Conservation (phyloP, 2,329 filamentous ascomycete species). For the Aureobasidium leucospermi region DNA sequence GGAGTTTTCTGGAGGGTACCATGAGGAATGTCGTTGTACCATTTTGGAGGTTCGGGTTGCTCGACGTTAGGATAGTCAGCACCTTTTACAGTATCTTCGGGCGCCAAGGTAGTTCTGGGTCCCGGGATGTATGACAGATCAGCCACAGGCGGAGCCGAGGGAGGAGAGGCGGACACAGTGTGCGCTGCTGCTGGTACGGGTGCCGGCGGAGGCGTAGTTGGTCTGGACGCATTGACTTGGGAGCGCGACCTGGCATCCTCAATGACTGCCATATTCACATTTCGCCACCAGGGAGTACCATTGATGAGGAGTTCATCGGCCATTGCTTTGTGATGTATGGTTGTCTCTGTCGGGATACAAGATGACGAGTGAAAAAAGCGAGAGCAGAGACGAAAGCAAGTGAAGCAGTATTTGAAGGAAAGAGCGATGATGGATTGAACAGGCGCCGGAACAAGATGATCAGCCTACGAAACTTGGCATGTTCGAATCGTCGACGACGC, state of each 20-base stretch:
- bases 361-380: no score
- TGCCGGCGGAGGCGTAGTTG: background rate
- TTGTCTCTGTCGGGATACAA: no score
- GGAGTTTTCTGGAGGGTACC: background rate
- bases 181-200: no score
- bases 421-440: no score
- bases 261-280: conserved; percentile 1
- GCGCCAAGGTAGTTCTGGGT: background rate
- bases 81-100: background rate
- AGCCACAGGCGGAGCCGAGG: background rate
- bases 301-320: background rate
- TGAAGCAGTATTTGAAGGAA: no score
- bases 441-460: no score
- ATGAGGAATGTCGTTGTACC: background rate
- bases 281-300: background rate
- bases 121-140: background rate
- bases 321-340: conserved; percentile 33
- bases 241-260: background rate
- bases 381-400: no score
- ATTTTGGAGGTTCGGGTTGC: background rate
- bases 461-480: no score
- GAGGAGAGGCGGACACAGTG: background rate
- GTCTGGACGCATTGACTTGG: background rate
- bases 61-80: background rate
- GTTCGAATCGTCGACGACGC: background rate